phyloP scores from a whole-genome alignment of 2,329 filamentous ascomycete species.

The Colletotrichum sp. region DNA sequence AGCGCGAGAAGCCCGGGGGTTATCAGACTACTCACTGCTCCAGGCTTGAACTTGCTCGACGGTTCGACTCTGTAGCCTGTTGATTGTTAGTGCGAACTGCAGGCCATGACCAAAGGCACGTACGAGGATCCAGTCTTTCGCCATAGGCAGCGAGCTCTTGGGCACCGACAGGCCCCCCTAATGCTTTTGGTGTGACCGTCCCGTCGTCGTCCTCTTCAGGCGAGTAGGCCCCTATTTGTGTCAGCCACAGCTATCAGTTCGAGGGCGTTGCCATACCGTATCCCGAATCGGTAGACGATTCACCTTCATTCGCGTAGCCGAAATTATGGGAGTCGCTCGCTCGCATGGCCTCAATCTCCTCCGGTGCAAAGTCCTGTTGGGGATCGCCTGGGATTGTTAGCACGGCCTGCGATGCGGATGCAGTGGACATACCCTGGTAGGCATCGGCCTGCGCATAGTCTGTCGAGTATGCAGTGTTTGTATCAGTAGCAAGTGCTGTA shows the following conservation, averaged over 20 bases:
- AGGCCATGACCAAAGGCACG: slow-evolving; percentile 1
- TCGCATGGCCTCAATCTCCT: not conserved
- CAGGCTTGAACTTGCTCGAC: slow-evolving; percentile 44
- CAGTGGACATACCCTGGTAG: not conserved
- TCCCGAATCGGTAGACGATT: slow-evolving; percentile 6
- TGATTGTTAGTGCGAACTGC: not conserved
- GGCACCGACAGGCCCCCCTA: not conserved
- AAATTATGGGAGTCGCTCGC: not conserved
- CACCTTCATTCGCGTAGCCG: not conserved
- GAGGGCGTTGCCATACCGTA: slow-evolving; percentile 2
- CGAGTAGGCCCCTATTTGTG: not conserved
- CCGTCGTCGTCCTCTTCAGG: slow-evolving; percentile 32
- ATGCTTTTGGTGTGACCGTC: slow-evolving; percentile 21
- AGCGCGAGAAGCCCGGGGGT: not conserved
- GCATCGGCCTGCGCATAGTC: not conserved
- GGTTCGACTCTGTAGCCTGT: slow-evolving; percentile 46
- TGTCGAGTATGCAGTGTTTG: not conserved
- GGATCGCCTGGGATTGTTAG: not conserved
- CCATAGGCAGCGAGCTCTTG: slow-evolving; percentile 6
- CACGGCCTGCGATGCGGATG: not conserved
- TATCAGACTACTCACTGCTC: slow-evolving; percentile 36
- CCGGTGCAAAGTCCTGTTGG: not conserved
- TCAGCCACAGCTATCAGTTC: not conserved
- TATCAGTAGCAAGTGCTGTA: not conserved
- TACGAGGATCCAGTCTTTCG: slow-evolving; percentile 40